These are phyloP conservation scores for Aegilops bicornis DNA, from an alignment of 176 grass and related monocot genomes.

Conservation along the genomic window DNA sequence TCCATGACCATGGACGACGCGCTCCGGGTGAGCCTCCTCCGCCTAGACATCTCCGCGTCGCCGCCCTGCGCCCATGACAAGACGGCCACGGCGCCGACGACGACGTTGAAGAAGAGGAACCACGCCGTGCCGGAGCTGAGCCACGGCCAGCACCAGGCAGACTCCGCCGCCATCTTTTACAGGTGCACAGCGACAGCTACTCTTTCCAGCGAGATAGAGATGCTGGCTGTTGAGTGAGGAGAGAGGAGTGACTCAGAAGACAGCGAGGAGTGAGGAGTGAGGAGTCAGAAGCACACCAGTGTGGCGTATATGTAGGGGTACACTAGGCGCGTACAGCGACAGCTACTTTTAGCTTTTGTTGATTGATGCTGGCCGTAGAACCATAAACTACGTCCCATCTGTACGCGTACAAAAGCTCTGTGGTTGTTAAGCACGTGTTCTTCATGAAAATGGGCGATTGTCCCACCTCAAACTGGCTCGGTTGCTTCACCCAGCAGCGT, in stretches of 20 bases:
- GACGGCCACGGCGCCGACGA: conserved; percentile 28
- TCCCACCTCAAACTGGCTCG: no score
- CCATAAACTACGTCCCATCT: neutral
- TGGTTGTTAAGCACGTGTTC: conserved; percentile 3
- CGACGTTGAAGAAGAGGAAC: conserved; percentile 36
- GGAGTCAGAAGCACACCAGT: neutral
- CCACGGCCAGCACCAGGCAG: conserved; percentile 12
- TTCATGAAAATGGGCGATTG: neutral
- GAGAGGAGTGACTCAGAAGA: neutral
- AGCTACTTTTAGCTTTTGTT: neutral
- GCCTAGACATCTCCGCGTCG: neutral
- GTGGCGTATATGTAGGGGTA: neutral
- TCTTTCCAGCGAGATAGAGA: neutral
- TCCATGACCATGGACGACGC: conserved; percentile 30
- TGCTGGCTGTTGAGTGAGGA: neutral
- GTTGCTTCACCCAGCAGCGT: neutral
- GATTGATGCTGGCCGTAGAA: neutral
- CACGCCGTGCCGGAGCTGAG: conserved; percentile 30
- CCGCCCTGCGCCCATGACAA: neutral
- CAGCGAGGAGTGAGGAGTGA: neutral
- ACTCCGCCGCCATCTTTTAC: neutral
- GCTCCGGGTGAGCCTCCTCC: conserved; percentile 29
- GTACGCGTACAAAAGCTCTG: neutral
- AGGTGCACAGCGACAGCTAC: neutral
- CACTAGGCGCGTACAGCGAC: neutral